phyloP scores from a whole-genome alignment of 176 grass and related monocot genomes.

The Raddia guianensis region DNA sequence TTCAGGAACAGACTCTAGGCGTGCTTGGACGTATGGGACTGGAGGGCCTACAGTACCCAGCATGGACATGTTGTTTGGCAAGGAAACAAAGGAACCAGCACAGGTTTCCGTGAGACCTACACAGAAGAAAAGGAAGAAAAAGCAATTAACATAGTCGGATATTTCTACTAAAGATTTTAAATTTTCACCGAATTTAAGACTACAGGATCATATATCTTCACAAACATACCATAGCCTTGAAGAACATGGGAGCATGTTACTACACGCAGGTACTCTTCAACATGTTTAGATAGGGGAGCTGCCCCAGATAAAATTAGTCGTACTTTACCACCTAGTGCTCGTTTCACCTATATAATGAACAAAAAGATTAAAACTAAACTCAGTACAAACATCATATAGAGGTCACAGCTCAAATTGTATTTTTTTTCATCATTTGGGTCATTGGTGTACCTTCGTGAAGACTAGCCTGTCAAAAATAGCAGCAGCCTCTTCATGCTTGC shows the following conservation, averaged over 20 bases:
- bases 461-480: slow-evolving; percentile 75
- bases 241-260: slow-evolving; percentile 91
- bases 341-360: slow-evolving; percentile 67
- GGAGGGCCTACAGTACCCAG: slow-evolving; percentile 91
- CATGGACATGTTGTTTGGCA: slow-evolving; percentile 90
- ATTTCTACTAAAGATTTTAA: neutral
- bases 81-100: slow-evolving; percentile 74
- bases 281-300: slow-evolving; percentile 80
- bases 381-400: neutral
- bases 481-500: slow-evolving; percentile 82
- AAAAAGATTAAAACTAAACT: slow-evolving; percentile 15
- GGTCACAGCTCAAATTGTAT: neutral
- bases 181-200: neutral
- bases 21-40: slow-evolving; percentile 79
- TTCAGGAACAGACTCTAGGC: slow-evolving; percentile 86
- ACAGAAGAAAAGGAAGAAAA: slow-evolving; percentile 20
- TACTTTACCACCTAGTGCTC: slow-evolving; percentile 73
- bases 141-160: slow-evolving; percentile 2
- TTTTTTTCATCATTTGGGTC: slow-evolving; percentile 12
- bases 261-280: slow-evolving; percentile 85
- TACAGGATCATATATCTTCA: slow-evolving; percentile 19
- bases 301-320: slow-evolving; percentile 86
- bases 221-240: slow-evolving; percentile 85
- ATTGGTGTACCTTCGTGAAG: slow-evolving; percentile 68
- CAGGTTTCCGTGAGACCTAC: slow-evolving; percentile 90